phyloP scores from a whole-genome alignment of 768 basidiomycete genomes.

The Pleurotus cornucopiae region DNA sequence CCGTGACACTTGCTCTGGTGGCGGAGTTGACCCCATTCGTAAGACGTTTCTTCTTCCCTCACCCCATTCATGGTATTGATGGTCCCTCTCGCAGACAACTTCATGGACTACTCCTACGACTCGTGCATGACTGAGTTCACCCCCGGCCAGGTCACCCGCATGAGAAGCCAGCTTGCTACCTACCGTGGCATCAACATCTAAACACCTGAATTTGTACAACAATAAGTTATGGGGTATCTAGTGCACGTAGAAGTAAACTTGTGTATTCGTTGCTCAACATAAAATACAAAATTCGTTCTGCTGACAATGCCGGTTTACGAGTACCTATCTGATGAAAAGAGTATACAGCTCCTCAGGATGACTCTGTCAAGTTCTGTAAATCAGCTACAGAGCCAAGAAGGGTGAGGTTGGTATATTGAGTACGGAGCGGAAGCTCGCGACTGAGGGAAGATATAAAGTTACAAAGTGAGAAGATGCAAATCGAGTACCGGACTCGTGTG shows the following conservation, averaged over 20 bases:
- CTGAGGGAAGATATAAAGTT: neutral
- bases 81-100: constrained; percentile 31
- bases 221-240: too few species aligned
- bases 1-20: constrained; percentile 31
- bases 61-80: too few species aligned
- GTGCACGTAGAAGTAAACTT: too few species aligned
- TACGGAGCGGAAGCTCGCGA: neutral
- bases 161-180: constrained; percentile 36
- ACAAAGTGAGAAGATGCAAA: neutral
- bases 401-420: neutral
- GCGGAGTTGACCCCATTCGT: constrained; percentile 45
- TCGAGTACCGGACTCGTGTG: neutral
- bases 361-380: too few species aligned
- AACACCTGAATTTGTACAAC: neutral
- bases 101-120: constrained; percentile 52
- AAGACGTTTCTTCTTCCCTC: constrained; percentile 11
- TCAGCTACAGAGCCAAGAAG: too few species aligned
- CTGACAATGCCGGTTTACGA: too few species aligned
- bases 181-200: constrained; percentile 34
- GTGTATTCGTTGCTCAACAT: too few species aligned
- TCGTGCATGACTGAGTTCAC: constrained; percentile 49
- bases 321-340: too few species aligned
- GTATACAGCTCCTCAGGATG: too few species aligned
- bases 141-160: constrained; percentile 36
- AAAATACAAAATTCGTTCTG: too few species aligned